Conservation (phyloP, 176 grass and related monocot genomes). For the Oryza coarctata region DNA sequence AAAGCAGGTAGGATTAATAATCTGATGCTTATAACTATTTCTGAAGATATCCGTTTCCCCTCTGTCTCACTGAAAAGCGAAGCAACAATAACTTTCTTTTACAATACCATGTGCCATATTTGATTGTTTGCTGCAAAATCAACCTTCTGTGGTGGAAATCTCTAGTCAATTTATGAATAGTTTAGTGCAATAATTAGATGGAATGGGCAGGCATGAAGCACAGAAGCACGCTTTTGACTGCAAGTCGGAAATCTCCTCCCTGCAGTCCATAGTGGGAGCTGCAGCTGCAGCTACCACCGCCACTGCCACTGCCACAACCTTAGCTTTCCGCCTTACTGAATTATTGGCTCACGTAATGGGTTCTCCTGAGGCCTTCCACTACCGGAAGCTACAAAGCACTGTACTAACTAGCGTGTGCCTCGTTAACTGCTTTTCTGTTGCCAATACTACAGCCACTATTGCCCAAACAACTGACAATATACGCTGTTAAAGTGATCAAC, state of each 20-base stretch:
- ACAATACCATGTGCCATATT: conserved; percentile 17
- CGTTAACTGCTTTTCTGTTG: conserved; percentile 13
- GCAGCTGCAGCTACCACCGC: not conserved
- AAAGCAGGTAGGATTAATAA: no score
- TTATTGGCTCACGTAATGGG: conserved; percentile 33
- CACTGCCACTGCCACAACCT: not conserved
- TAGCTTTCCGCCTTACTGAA: not conserved
- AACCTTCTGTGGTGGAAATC: no score
- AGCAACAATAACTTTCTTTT: not conserved
- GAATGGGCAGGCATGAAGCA: conserved; percentile 13
- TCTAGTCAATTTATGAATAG: not conserved
- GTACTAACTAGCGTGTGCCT: not conserved
- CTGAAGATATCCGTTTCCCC: not conserved
- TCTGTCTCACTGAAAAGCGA: not conserved
- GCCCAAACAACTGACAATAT: not conserved
- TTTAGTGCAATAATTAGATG: not conserved
- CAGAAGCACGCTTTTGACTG: conserved; percentile 25
- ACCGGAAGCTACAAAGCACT: not conserved
- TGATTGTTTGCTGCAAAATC: not conserved
- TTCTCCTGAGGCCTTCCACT: conserved; percentile 43
- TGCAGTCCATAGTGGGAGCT: conserved; percentile 7
- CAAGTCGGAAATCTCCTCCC: conserved; percentile 21
- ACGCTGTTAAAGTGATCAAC: not conserved
- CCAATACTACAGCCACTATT: conserved; percentile 44
- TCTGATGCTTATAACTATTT: not conserved